Percentiles rank a stretch among this genome's conserved stretches.
Evolutionary conservation across 805 yeast species (phyloP).

Genomic region (Blastobotrys americana): DNA sequence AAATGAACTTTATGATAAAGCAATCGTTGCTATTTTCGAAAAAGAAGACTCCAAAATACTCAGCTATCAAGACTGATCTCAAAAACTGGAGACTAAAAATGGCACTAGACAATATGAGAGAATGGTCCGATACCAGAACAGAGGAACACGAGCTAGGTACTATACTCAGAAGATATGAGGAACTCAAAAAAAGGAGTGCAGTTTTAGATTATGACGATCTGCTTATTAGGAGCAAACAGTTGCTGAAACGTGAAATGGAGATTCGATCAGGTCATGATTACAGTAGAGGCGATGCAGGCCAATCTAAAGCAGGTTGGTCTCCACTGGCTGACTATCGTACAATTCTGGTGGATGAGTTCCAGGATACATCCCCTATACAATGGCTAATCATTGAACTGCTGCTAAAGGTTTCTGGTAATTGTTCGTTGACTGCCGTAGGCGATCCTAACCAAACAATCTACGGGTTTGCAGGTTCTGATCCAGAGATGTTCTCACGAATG

Average conservation of each 20-base stretch:
- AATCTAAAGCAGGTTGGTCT: too few species aligned
- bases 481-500: conserved; percentile 59
- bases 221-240: conserved; percentile 8
- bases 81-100: not conserved
- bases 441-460: conserved; percentile 96
- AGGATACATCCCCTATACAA: conserved; percentile 80
- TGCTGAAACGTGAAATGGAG: conserved; percentile 1
- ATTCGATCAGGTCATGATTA: too few species aligned
- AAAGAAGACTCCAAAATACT: not conserved
- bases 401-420: conserved; percentile 23
- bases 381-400: conserved; percentile 55
- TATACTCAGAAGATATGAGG: conserved; percentile 8
- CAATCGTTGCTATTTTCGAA: not conserved
- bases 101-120: not conserved
- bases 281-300: not conserved
- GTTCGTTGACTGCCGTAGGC: conserved; percentile 74
- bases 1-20: not conserved
- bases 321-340: conserved; percentile 1
- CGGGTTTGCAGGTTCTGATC: conserved; percentile 74
- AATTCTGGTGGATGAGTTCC: conserved; percentile 91
- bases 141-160: not conserved
- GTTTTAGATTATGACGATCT: conserved; percentile 15
- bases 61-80: not conserved
- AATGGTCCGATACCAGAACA: too few species aligned
- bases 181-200: conserved; percentile 2